Evolutionary conservation across 257 asterid species (phyloP), one percentile per base, ranked within the genome.

Genomic region (Primulina eburnea): DNA sequence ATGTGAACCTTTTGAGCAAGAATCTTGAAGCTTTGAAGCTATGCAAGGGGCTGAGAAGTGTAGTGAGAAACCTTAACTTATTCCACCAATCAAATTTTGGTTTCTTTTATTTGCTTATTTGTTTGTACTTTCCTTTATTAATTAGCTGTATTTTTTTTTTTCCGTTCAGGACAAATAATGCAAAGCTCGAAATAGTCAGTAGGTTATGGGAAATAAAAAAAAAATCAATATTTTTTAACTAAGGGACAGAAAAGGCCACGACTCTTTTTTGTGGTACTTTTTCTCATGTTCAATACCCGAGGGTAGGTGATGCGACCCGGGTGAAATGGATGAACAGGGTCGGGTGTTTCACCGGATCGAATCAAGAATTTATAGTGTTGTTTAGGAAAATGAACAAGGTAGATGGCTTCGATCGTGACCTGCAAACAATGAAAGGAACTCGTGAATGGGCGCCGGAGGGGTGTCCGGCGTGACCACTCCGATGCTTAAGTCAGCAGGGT

Each of bases 191-290:
- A 33, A 14, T 5, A 32, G 28, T 62, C 66, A 33, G 47, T 11
- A 35, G 18, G 28, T 17, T 21, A 32, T 12, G 40, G 65, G 20
- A 10, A 60, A 18, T 18, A 62, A 29, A 62, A 62, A 29, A 62
- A 7, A 26, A 0, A 1, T 32, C 66, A 29, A 16, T 62, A 33
- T 14, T 16, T 12, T 4, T 32, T 28, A 17, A 50, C 50, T 8
- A 29, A 20, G 66, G 66, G 10, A 62, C 33, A 62, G 28, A 20
- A 33, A 38, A 62, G 66, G 66, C 35, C 66, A 62, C 66, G 66
- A 33, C 50, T 62, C 66, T 38, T 24, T 28, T 62, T 43, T 12
- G 12, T 43, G 5, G 53, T 3, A 43, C 53, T 40, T 43, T 4
- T 12, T 43, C 50, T 9, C 50, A 38, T 38, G 50, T 10, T 8